Evolutionary conservation across 257 asterid genomes (phyloP), one percentile per base, ranked within the genome.

Genomic region (Przewalskia tangutica): DNA sequence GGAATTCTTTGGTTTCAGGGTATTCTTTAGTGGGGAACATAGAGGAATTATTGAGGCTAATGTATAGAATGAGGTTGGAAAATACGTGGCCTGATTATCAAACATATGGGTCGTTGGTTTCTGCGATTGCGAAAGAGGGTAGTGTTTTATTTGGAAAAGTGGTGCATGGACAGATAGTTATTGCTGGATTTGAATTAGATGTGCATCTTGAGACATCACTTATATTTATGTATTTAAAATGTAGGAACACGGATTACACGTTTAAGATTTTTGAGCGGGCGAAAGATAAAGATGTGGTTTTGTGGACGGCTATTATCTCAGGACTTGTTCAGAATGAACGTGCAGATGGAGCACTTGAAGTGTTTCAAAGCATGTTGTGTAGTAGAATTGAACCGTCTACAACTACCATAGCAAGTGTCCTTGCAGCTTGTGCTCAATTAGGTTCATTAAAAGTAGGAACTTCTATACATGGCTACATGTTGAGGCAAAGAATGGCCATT

Each of bases 261-360:
- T 87, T 85, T 70, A 84, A 48, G 63, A 84, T 91, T 27, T 93
- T 90, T 48, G 86, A 86, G 62, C 86, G 84, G 81, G 85, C 92
- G 20, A 85, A 50, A 62, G 88, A 91, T 66, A 94, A 86, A 84
- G 98, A 94, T 82, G 84, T 81, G 2, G 90, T 94, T 38, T 90
- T 82, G 58, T 94, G 97, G 95, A 94, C 97, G 2, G 70, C 95
- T 59, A 86, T 94, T 90, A 91, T 94, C 54, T 94, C 98, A n/a
- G 98, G 97, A 42, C 94, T 94, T 77, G 93, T 90, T 50, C 92
- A 86, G 88, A 93, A 90, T 81, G 93, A 89, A 65, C 85, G 88
- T 77, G 89, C 93, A 51, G 90, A 91, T 68, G 83, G 82, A 84
- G 97, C 92, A 54, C 79, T 94, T 86, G 83, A 50, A 81, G 83